Conservation (phyloP, 2,329 filamentous ascomycete genomes). For the Colletotrichum paranaense region DNA sequence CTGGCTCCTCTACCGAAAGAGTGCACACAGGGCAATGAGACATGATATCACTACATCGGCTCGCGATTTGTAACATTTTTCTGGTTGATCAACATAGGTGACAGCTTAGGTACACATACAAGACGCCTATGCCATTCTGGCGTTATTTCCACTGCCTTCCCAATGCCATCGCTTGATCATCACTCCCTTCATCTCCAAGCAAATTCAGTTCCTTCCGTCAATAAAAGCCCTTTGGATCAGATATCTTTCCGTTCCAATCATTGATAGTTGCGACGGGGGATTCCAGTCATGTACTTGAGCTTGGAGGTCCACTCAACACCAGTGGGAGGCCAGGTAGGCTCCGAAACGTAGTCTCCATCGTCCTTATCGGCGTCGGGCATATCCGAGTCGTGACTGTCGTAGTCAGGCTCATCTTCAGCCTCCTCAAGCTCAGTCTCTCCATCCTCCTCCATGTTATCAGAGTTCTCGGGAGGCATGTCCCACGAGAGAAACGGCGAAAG, state of each 20-base stretch:
- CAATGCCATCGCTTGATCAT: neutral
- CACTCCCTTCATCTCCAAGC: neutral
- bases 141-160: neutral
- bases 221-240: neutral
- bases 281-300: neutral
- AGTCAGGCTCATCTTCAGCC: too few species aligned
- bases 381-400: neutral
- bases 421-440: neutral
- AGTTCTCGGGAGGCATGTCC: too few species aligned
- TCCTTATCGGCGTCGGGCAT: neutral
- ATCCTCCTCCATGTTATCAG: too few species aligned
- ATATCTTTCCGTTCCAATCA: neutral
- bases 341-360: neutral
- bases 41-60: neutral
- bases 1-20: neutral
- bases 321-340: neutral
- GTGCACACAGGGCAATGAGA: constrained; percentile 16
- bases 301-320: neutral
- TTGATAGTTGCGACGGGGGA: neutral
- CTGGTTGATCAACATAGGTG: neutral
- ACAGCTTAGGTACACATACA: neutral
- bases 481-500: too few species aligned
- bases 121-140: neutral
- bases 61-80: neutral
- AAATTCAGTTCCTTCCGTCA: neutral